phyloP scores from a whole-genome alignment of 768 basidiomycete species.

The Cubamyces lactineus region DNA sequence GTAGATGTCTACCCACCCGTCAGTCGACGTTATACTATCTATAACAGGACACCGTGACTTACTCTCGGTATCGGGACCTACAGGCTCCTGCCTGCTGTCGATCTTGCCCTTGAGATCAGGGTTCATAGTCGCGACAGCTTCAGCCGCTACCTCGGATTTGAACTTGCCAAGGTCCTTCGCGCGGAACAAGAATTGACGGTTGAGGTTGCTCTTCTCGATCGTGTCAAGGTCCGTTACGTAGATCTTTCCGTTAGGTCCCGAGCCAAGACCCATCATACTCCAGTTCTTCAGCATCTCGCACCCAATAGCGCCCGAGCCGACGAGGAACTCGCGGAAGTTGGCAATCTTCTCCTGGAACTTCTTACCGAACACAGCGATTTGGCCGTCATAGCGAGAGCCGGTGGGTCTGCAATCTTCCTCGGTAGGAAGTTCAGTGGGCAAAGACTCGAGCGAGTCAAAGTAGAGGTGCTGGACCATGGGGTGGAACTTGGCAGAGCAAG shows the following conservation, averaged over 20 bases:
- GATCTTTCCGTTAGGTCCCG: conserved; percentile 76
- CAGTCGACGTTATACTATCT: conserved; percentile 24
- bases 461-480: conserved; percentile 95
- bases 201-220: conserved; percentile 98
- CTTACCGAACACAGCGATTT: conserved; percentile 95
- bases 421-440: conserved; percentile 73
- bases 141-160: conserved; percentile 92
- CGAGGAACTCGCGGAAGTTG: conserved; percentile 91
- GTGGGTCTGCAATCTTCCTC: conserved; percentile 84
- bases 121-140: conserved; percentile 95
- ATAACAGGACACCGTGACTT: conserved; percentile 35
- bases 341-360: conserved; percentile 90
- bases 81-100: conserved; percentile 86
- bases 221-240: conserved; percentile 98
- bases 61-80: conserved; percentile 94
- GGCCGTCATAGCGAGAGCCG: conserved; percentile 87
- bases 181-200: conserved; percentile 97
- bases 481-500: conserved; percentile 96
- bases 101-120: conserved; percentile 87
- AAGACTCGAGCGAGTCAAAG: conserved; percentile 95
- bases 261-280: conserved; percentile 96
- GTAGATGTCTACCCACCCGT: conserved; percentile 66
- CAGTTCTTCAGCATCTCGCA: conserved; percentile 99
- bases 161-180: conserved; percentile 96
- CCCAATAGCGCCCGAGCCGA: conserved; percentile 98